phyloP scores from a whole-genome alignment of 441 rosid species.

The Eutrema salsugineum region DNA sequence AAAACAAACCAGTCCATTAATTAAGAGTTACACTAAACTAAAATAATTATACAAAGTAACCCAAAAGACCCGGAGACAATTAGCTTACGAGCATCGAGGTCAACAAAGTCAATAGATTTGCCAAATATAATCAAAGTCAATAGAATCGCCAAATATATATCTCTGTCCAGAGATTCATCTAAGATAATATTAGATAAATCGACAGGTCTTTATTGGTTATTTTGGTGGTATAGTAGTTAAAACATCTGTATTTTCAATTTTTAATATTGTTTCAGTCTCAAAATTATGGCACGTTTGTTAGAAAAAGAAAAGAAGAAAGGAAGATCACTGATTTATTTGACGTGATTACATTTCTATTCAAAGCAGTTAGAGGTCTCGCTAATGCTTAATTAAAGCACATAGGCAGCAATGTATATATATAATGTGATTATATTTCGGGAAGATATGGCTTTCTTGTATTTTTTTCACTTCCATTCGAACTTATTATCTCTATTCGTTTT shows the following conservation, averaged over 20 bases:
- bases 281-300: neutral
- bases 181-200: neutral
- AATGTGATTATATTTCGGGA: too few relatives aligned
- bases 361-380: neutral
- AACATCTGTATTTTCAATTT: neutral
- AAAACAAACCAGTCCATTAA: neutral
- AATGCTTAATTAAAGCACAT: neutral
- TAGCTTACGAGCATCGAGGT: constrained; percentile 28
- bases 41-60: neutral
- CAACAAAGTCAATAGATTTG: constrained; percentile 17
- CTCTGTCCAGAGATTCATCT: neutral
- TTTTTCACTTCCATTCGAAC: neutral
- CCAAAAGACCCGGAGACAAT: constrained; percentile 23
- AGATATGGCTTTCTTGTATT: too few relatives aligned
- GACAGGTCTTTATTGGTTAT: neutral
- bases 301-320: neutral
- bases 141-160: neutral
- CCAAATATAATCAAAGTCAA: neutral
- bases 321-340: neutral
- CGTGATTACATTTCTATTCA: neutral
- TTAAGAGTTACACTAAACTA: neutral
- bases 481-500: neutral
- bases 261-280: neutral
- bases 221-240: neutral
- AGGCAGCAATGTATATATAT: neutral